Evolutionary conservation across 306 rosid species (phyloP), one percentile per base, ranked within the genome.

Genomic region (Senna tora): DNA sequence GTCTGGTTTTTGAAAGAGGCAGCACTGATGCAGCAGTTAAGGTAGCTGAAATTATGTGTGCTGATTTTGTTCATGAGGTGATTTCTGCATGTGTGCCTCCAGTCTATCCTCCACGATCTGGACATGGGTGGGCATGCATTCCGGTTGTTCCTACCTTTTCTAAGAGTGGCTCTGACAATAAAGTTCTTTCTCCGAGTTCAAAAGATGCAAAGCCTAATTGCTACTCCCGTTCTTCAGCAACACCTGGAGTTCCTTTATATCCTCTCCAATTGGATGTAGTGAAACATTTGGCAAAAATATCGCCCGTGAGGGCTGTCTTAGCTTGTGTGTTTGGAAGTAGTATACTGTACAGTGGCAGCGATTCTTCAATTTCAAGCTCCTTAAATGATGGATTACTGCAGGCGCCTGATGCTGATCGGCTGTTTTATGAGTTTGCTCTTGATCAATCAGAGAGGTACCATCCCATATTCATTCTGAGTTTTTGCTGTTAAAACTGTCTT

Each of bases 21-120:
- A 93, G 97, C 79, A 91, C 94, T 58, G 98, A 89, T 89, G 98
- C 98, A 43, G 98, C 98, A 70, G 90, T 83, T 72, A 93, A 89
- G 90, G 92, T 80, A 54, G 96, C 98, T 71, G 97, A 93, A 77
- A 93, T 93, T 58, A 89, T 93, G 98, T 77, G 77, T 83, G 96
- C 98, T 61, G 98, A 91, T 83, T 93, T 93, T 86, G 98, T 93
- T 11, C 97, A 91, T 34, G 97, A 93, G 85, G 96, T 93, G 69
- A 91, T 93, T 81, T 91, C 98, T 67, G 90, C 98, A 66, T 90
- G 98, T 74, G 98, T 93, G 71, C 97, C 97, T 80, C 93, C 97
- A 42, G 98, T 93, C 72, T 93, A 78, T 75, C 97, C 97, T 66
- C 98, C 98, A 1, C 87, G 97, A 30, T 87, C 94, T 81, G 98